phyloP scores from a whole-genome alignment of 2,329 filamentous ascomycete species.

The Neophaeococcomyces mojaviensis region DNA sequence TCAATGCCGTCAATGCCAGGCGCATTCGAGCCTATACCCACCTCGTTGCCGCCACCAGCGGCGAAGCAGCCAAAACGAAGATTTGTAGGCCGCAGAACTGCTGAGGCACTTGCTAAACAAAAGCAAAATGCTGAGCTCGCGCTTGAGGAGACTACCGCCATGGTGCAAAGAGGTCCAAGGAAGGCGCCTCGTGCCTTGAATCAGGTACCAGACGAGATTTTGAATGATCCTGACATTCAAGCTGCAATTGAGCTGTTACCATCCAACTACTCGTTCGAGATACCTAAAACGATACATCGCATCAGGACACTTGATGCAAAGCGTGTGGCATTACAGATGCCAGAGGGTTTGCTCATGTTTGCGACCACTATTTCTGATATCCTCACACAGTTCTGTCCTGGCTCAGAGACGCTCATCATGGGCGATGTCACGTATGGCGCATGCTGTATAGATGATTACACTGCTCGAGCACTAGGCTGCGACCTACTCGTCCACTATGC shows the following conservation, averaged over 20 bases:
- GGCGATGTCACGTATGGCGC: conserved; percentile 97
- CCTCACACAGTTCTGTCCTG: conserved; percentile 84
- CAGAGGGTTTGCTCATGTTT: conserved; percentile 88
- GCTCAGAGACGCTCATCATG: conserved; percentile 92
- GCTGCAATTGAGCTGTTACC: conserved; percentile 80
- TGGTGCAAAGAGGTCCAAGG: conserved; percentile 50
- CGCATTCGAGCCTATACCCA: conserved; percentile 15
- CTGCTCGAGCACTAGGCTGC: conserved; percentile 84
- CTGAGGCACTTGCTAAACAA: conserved; percentile 49
- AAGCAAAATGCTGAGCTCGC: conserved; percentile 56
- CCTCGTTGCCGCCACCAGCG: conserved; percentile 2
- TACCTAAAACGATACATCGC: conserved; percentile 94
- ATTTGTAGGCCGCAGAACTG: conserved; percentile 77
- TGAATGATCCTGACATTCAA: conserved; percentile 77
- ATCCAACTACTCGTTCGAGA: conserved; percentile 96
- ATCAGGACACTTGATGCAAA: conserved; percentile 73
- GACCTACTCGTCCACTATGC: conserved; percentile 95
- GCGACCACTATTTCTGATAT: conserved; percentile 98
- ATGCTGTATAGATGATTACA: conserved; percentile 98
- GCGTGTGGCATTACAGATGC: conserved; percentile 90
- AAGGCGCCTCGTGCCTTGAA: conserved; percentile 76
- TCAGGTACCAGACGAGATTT: conserved; percentile 79
- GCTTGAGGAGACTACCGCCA: conserved; percentile 54
- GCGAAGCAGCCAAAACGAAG: conserved; percentile 69
- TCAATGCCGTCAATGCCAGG: conserved; percentile 15